These are phyloP conservation scores for Lactifluus pinguis DNA, from an alignment of 768 basidiomycete species.

Conservation along the genomic window DNA sequence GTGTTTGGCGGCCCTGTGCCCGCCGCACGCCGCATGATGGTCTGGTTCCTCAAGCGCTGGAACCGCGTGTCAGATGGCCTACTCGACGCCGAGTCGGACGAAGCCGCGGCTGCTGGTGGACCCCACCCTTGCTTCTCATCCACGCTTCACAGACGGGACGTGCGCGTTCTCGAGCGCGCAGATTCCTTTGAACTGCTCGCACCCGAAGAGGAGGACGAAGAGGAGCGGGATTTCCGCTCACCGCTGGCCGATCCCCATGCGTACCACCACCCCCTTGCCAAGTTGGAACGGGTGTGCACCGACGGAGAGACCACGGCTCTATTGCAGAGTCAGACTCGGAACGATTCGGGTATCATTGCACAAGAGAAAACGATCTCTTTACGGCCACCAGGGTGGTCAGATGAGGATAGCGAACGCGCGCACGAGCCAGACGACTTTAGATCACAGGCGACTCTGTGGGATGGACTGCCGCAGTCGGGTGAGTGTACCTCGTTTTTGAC, in stretches of 20 bases:
- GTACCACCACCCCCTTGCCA: neutral
- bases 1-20: conserved; percentile 29
- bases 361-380: neutral
- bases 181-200: conserved; percentile 8
- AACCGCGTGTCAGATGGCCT: conserved; percentile 17
- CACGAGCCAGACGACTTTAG: neutral
- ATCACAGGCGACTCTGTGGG: neutral
- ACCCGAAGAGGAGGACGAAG: conserved; percentile 7
- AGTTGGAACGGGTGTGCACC: neutral
- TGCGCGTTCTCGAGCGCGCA: neutral
- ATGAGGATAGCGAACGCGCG: neutral
- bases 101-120: neutral
- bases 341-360: neutral
- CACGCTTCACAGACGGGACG: neutral
- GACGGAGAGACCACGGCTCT: neutral
- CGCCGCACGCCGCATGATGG: conserved; percentile 15
- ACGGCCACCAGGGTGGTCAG: neutral
- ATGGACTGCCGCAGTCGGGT: neutral
- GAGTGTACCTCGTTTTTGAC: neutral
- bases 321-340: neutral
- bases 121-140: neutral
- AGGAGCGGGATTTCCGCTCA: neutral
- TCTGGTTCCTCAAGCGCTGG: conserved; percentile 19
- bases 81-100: conserved; percentile 8
- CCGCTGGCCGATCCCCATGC: neutral